Evolutionary conservation across 441 rosid genomes (phyloP).

Genomic region (Biscutella laevigata): DNA sequence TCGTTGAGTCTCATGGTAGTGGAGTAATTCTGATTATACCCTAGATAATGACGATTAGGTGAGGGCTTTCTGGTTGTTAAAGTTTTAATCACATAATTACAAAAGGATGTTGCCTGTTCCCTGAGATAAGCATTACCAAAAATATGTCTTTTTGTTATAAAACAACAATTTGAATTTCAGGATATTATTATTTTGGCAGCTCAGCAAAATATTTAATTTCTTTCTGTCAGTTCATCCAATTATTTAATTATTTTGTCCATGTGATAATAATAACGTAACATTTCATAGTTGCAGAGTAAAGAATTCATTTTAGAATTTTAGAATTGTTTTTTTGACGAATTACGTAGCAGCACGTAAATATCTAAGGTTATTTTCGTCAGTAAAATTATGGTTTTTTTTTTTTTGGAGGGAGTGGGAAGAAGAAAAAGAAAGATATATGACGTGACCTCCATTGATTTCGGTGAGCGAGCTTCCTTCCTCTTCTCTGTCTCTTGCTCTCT

Average conservation of each 20-base stretch:
- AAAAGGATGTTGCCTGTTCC: conserved; percentile 15
- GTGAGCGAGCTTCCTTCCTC: conserved; percentile 17
- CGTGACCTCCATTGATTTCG: conserved; percentile 33
- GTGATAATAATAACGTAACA: conserved; percentile 27
- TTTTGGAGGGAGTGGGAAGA: conserved; percentile 43
- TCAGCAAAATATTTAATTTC: conserved; percentile 16
- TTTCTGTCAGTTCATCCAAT: conserved; percentile 23
- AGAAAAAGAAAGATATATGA: conserved; percentile 29
- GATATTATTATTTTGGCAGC: conserved; percentile 19
- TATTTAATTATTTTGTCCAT: conserved; percentile 15
- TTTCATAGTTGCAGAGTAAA: conserved; percentile 12
- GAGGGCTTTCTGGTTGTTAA: conserved; percentile 10
- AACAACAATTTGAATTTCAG: not conserved
- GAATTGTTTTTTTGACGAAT: conserved; percentile 18
- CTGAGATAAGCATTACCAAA: conserved; percentile 17
- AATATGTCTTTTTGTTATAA: not conserved
- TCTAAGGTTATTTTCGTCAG: conserved; percentile 22
- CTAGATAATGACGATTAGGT: conserved; percentile 10
- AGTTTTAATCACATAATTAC: not conserved
- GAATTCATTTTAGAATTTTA: too few species aligned
- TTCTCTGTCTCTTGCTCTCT: not conserved
- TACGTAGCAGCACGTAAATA: conserved; percentile 23
- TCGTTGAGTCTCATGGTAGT: too few species aligned
- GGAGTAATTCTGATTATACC: conserved; percentile 13
- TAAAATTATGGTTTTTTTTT: conserved; percentile 23